A percentile compares a stretch with the other conserved stretches of the same genome.
Conservation (phyloP, 345 rosid species). For the Aethionema arabicum region DNA sequence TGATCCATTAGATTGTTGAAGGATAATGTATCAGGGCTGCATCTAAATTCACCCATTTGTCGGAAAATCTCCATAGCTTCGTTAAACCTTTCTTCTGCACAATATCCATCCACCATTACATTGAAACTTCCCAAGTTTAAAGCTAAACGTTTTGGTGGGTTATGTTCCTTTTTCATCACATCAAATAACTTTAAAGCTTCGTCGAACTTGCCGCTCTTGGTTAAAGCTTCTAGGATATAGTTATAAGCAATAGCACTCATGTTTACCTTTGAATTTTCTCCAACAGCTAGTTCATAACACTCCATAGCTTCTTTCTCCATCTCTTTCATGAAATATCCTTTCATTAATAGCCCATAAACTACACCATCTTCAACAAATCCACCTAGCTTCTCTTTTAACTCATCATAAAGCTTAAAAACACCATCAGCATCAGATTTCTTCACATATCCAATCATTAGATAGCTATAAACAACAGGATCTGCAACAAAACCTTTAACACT, state of each 20-base stretch:
- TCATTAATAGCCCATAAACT: slow-evolving; percentile 76
- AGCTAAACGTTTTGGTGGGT: slow-evolving; percentile 59
- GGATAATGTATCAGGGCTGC: slow-evolving; percentile 63
- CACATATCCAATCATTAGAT: slow-evolving; percentile 65
- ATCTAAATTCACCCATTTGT: slow-evolving; percentile 63
- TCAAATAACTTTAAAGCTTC: slow-evolving; percentile 76
- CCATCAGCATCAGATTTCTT: slow-evolving; percentile 57
- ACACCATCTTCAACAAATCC: slow-evolving; percentile 73
- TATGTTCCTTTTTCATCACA: slow-evolving; percentile 58
- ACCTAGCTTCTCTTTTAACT: slow-evolving; percentile 75
- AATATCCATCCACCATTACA: slow-evolving; percentile 80
- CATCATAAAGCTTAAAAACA: slow-evolving; percentile 63
- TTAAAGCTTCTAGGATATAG: slow-evolving; percentile 69
- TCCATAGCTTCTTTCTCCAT: slow-evolving; percentile 82
- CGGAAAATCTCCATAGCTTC: slow-evolving; percentile 70
- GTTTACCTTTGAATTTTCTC: slow-evolving; percentile 54
- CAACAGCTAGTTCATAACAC: slow-evolving; percentile 59
- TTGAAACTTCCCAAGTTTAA: slow-evolving; percentile 87
- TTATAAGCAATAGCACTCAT: slow-evolving; percentile 71
- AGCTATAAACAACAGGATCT: slow-evolving; percentile 65
- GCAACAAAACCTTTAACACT: slow-evolving; percentile 52
- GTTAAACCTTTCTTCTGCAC: slow-evolving; percentile 54
- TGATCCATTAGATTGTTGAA: slow-evolving; percentile 83
- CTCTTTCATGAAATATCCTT: slow-evolving; percentile 67
- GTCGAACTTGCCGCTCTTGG: slow-evolving; percentile 67